Percentiles rank a stretch among this genome's conserved stretches.
phyloP scores from a whole-genome alignment of 495 filamentous ascomycete genomes.

The Aspergillus diversus region DNA sequence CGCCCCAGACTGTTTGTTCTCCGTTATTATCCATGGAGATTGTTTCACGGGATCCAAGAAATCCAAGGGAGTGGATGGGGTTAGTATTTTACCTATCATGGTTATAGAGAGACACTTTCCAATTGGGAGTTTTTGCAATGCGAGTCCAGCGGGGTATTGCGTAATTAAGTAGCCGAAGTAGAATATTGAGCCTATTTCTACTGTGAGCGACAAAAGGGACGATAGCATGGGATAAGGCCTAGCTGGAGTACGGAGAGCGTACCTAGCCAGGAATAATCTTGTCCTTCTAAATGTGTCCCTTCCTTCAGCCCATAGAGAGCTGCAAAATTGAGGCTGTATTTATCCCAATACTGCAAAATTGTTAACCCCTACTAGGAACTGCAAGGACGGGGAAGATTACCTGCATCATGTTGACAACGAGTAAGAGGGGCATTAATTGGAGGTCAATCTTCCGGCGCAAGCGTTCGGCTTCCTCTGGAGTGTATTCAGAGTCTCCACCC shows the following conservation, averaged over 20 bases:
- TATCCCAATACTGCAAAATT: slow-evolving; percentile 45
- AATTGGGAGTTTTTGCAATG: slow-evolving; percentile 56
- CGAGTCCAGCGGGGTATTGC: slow-evolving; percentile 55
- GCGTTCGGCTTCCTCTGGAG: slow-evolving; percentile 48
- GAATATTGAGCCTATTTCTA: slow-evolving; percentile 50
- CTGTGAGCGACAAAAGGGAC: background rate
- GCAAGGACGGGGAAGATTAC: too few relatives aligned
- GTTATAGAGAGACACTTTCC: slow-evolving; percentile 54
- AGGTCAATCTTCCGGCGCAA: slow-evolving; percentile 60
- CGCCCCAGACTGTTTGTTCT: slow-evolving; percentile 40
- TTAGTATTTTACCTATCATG: slow-evolving; percentile 31
- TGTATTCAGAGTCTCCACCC: slow-evolving; percentile 29
- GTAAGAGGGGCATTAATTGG: slow-evolving; percentile 57
- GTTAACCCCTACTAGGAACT: background rate
- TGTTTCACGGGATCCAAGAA: too few relatives aligned
- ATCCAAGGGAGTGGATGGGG: background rate
- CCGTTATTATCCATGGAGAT: background rate
- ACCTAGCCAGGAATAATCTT: slow-evolving; percentile 63
- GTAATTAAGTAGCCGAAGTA: slow-evolving; percentile 59
- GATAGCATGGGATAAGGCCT: background rate
- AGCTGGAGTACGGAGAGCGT: background rate
- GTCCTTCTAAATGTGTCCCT: slow-evolving; percentile 53
- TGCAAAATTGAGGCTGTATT: slow-evolving; percentile 62
- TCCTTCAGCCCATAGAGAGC: slow-evolving; percentile 60
- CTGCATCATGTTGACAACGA: slow-evolving; percentile 56